Base-by-base conservation (phyloP, 1,139 yeast genomes). In the Keqinozyma sinolaborantium region DNA sequence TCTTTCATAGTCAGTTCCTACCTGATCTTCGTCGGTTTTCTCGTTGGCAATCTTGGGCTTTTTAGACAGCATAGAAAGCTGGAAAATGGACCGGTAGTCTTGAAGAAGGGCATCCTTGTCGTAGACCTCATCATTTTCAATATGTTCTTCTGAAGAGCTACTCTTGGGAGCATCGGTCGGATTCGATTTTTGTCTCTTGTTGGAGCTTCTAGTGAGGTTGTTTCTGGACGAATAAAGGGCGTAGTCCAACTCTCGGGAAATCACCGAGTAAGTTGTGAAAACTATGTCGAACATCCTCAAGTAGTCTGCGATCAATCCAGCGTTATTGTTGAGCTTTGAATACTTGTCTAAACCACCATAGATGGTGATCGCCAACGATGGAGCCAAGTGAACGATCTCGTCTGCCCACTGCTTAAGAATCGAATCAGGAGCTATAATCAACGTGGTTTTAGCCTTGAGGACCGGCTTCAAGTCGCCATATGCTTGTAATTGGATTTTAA, bases 381-480 rank as follows among this genome's bases (percentile, higher is more conserved):
- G 70, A 0, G 88, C 80, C 34, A 83, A 77, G 24, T 64, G 59
- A 2, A 60, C 52, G 5, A 88, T 67, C 56, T 90, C 97, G 14
- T 77, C 77, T 1, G 72, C 67, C 97, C 97, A 92, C 52, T 92
- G 97, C 28, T 73, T 65, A 16, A 85, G 57, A 36, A 92, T 86
- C 0, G 95, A 76, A 25, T 77, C 81, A 0, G 98, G 97, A 10
- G 95, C 84, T 5, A 92, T 77, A 15, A 92, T 80, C 28, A 92
- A 60, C 0, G 96, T 86, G 0, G 96, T 76, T 41, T 77, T 79
- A 0, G 82, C 65, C 38, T 70, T 74, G 5, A 58, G 53, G 2
- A 87, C 71, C 1, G 62, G 44, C 32, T 81, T 67, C 4, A 54
- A 32, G 25, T 64, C 67, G 2, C 60, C 60, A 30, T 53, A 55